Conservation (phyloP, 1,139 yeast species). For the Diutina siamensis region DNA sequence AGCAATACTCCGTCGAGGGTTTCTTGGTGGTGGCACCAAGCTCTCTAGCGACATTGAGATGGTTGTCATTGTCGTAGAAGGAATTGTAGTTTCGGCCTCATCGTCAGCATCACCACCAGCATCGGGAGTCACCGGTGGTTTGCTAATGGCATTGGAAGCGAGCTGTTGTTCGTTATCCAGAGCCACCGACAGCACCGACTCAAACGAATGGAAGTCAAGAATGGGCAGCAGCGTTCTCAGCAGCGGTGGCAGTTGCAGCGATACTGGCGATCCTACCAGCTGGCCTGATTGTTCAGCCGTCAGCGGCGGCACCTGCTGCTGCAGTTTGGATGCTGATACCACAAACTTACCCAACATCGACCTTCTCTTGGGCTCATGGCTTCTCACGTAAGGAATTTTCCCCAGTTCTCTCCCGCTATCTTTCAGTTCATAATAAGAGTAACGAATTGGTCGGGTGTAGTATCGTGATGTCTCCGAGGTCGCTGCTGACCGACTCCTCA, state of each 20-base stretch:
- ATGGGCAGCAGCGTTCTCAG: constrained; percentile 2
- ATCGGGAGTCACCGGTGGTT: neutral
- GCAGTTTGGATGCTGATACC: neutral
- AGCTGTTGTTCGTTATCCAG: neutral
- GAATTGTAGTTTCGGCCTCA: neutral
- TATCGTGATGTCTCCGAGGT: neutral
- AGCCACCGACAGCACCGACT: neutral
- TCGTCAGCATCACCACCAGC: neutral
- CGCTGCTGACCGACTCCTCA: neutral
- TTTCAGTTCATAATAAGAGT: neutral
- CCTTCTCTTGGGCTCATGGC: neutral
- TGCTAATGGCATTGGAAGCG: neutral
- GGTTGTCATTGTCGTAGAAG: neutral
- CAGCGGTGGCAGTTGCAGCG: neutral
- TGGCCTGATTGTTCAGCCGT: neutral
- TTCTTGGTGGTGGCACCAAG: neutral
- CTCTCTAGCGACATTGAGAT: neutral
- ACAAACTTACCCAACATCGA: neutral
- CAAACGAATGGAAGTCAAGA: neutral
- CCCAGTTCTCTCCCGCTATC: constrained; percentile 1
- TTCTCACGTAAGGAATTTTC: neutral
- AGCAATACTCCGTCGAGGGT: neutral
- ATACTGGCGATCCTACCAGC: too few relatives aligned
- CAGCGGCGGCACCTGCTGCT: neutral
- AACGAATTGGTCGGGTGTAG: neutral